Base-by-base conservation (phyloP, 1,139 yeast species). In the Yamadazyma atmosphaerica region DNA sequence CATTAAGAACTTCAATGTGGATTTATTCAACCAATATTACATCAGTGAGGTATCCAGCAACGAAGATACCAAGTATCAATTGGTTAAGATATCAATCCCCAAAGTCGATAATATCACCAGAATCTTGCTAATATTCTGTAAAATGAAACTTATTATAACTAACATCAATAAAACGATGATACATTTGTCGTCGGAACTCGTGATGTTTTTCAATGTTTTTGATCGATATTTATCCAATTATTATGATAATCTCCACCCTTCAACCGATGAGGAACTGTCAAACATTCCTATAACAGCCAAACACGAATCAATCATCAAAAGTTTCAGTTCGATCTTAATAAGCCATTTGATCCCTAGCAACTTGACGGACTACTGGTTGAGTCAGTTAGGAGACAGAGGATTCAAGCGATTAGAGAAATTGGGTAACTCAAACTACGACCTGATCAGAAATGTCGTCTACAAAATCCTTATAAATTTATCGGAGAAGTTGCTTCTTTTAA, bases 371-470 rank as follows among this genome's bases (percentile, higher is more conserved):
- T 72, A 46, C 45, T 72, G 74, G 74, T 45, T 68, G 15, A 70
- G 72, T 45, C 77, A 71, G 41, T 65, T 86, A 29, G 89, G 87
- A 1, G 92, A 86, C 44, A 65, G 86, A 43, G 89, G 88, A 10
- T 58, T 79, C 32, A 81, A 78, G 46, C 69, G 77, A 48, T 76
- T 90, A 76, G 60, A 63, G 9, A 75, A 73, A 40, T 44, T 73
- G 16, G 83, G 85, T 0, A 65, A 68, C 32, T 52, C 68, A 0
- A 63, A 72, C 4, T 81, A 76, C 52, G 86, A 81, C 27, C 55
- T 56, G 31, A 56, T 72, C 0, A 60, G 81, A 37, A 71, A 74
- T 42, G 52, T 63, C 1, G 46, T 78, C 2, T 77, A 76, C 46
- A 71, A 75, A 34, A 72, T 73, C 40, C 45, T 83, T 14, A 65